Conservation (phyloP, 2,329 filamentous ascomycete species). For the Colletotrichum sp. region DNA sequence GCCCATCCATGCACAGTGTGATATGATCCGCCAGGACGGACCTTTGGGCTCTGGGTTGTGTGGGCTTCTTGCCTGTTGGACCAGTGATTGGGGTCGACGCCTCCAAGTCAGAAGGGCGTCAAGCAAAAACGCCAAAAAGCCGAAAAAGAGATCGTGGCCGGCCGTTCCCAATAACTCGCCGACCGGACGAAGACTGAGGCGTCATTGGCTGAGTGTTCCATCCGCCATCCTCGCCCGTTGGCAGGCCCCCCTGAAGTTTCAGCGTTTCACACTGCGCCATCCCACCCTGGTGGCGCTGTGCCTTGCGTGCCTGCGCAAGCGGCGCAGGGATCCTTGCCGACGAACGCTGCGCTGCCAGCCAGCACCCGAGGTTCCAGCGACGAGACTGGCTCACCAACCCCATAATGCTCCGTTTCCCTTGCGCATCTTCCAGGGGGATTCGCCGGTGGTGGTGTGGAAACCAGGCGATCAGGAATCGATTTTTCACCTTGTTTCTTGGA, state of each 20-base stretch:
- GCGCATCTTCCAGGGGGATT: constrained; percentile 8
- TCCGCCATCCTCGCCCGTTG: constrained; percentile 3
- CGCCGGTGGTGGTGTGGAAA: constrained; percentile 14
- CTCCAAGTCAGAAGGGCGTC: not conserved
- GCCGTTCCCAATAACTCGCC: not conserved
- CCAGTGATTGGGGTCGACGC: not conserved
- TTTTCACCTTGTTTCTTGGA: not conserved
- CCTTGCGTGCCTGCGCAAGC: constrained; percentile 24
- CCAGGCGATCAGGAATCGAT: constrained; percentile 1
- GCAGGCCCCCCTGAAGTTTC: constrained; percentile 21
- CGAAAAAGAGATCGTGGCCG: constrained; percentile 7
- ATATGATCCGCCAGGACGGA: constrained; percentile 2
- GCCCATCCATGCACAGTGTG: constrained; percentile 12
- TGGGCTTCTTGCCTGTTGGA: constrained; percentile 1
- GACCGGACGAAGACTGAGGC: not conserved
- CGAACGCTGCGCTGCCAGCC: not conserved
- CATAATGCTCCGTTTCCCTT: constrained; percentile 1
- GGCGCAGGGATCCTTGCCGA: constrained; percentile 1
- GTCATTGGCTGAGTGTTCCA: constrained; percentile 14
- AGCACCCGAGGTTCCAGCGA: not conserved
- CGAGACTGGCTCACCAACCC: not conserved
- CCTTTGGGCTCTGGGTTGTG: not conserved
- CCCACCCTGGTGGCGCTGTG: constrained; percentile 16
- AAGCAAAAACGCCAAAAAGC: not conserved
- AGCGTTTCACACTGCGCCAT: constrained; percentile 22